phyloP scores from a whole-genome alignment of 2,329 filamentous ascomycete species.

The Diaporthe sp. region DNA sequence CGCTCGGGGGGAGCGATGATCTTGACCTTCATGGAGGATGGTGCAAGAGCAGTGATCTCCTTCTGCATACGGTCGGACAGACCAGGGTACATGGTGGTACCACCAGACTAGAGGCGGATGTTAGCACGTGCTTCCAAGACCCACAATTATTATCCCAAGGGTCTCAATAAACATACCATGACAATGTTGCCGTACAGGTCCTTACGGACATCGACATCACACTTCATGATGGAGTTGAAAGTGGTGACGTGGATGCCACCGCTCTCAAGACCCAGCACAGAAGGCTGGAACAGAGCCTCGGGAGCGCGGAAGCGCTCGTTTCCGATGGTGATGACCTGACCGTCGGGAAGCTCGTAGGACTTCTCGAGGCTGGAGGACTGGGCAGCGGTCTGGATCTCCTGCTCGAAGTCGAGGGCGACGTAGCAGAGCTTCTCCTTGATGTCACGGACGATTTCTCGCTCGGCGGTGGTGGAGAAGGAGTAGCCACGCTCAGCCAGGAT shows the following conservation, averaged over 20 bases:
- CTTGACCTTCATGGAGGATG: conserved; percentile 99
- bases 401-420: conserved; percentile 99
- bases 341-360: conserved; percentile 99
- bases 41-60: conserved; percentile 99
- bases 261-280: conserved; percentile 96
- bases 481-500: conserved; percentile 99
- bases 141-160: conserved; percentile 8
- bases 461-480: conserved; percentile 99
- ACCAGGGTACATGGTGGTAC: conserved; percentile 99
- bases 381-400: conserved; percentile 99
- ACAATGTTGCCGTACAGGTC: conserved; percentile 99
- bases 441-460: conserved; percentile 64
- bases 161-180: conserved; percentile 82
- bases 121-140: conserved; percentile 49
- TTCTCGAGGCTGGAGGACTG: conserved; percentile 99
- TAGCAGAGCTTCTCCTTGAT: conserved; percentile 99
- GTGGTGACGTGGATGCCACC: conserved; percentile 99
- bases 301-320: conserved; percentile 99
- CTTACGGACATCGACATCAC: conserved; percentile 99
- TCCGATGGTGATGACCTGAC: conserved; percentile 99
- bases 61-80: conserved; percentile 99
- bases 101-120: conserved; percentile 83
- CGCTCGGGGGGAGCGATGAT: conserved; percentile 99
- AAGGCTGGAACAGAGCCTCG: conserved; percentile 99
- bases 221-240: conserved; percentile 99